Evolutionary conservation across 176 grass and related monocot genomes (phyloP).

Genomic region (Paspalum notatum): DNA sequence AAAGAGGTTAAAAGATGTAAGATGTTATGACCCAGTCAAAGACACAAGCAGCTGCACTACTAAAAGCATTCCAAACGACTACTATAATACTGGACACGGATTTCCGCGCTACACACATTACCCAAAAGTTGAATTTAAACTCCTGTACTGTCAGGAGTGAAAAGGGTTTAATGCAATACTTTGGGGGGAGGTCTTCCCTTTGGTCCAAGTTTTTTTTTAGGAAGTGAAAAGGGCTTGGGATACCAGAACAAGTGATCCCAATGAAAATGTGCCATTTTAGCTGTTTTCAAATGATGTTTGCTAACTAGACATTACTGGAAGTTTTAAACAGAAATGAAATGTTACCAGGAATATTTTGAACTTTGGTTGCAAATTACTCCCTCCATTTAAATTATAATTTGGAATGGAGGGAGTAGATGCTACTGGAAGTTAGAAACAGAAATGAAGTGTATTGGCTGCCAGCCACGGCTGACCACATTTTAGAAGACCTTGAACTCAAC

Average conservation of each 20-base stretch:
- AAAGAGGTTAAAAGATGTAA: not conserved
- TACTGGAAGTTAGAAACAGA: slow-evolving; percentile 6
- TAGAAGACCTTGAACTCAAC: not conserved
- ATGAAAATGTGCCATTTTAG: slow-evolving; percentile 20
- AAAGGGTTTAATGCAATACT: not conserved
- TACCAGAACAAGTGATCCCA: not conserved
- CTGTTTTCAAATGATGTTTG: not conserved
- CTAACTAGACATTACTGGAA: slow-evolving; percentile 20
- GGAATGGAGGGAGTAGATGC: not conserved
- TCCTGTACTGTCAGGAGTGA: not conserved
- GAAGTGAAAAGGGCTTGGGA: not conserved
- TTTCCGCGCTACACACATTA: not conserved
- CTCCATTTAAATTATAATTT: too few relatives aligned
- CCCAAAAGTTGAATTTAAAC: not conserved
- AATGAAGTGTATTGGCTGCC: slow-evolving; percentile 7
- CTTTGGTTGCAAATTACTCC: slow-evolving; percentile 7
- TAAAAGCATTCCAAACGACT: not conserved
- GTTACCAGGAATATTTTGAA: slow-evolving; percentile 13
- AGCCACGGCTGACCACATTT: not conserved
- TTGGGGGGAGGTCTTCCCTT: too few relatives aligned
- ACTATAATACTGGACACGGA: not conserved
- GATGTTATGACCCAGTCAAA: slow-evolving; percentile 5
- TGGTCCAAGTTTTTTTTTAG: too few relatives aligned
- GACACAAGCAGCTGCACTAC: not conserved
- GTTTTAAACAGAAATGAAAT: slow-evolving; percentile 13